Evolutionary conservation across 139 green algal species (phyloP).

Genomic region (Picochlorum sp.): DNA sequence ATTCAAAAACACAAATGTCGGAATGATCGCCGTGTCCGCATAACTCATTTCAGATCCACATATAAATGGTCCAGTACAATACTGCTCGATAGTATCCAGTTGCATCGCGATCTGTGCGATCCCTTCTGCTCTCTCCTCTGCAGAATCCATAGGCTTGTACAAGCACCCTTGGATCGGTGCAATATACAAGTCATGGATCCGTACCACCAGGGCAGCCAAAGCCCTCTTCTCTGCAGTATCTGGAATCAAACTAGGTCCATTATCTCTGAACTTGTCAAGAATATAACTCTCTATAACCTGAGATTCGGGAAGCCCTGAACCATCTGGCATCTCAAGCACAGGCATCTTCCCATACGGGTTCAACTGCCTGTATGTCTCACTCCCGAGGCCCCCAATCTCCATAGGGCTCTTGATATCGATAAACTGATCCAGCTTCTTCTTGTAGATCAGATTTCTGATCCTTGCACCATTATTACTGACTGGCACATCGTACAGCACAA

Average conservation of each 20-base stretch:
- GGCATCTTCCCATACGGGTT: slow-evolving; percentile 63
- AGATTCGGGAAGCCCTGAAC: slow-evolving; percentile 45
- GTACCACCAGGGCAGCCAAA: slow-evolving; percentile 26
- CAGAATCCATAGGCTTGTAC: slow-evolving; percentile 53
- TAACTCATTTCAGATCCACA: slow-evolving; percentile 29
- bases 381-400: slow-evolving; percentile 48
- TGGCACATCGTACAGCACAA: slow-evolving; percentile 49
- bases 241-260: slow-evolving; percentile 38
- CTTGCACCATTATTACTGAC: slow-evolving; percentile 48
- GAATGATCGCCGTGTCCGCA: slow-evolving; percentile 56
- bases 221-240: slow-evolving; percentile 44
- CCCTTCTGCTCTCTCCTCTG: slow-evolving; percentile 31
- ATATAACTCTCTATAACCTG: slow-evolving; percentile 68
- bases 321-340: slow-evolving; percentile 51
- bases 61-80: slow-evolving; percentile 45
- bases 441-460: slow-evolving; percentile 52
- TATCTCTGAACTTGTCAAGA: slow-evolving; percentile 45
- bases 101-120: slow-evolving; percentile 48
- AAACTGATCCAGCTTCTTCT: slow-evolving; percentile 45
- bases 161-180: slow-evolving; percentile 48
- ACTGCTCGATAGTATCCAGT: slow-evolving; percentile 55
- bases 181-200: slow-evolving; percentile 71
- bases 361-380: slow-evolving; percentile 18
- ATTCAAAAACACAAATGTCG: slow-evolving; percentile 62
- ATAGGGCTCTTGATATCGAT: slow-evolving; percentile 45